These are phyloP conservation scores for Lagerstroemia speciosa DNA, from an alignment of 345 rosid genomes.

Conservation along the genomic window DNA sequence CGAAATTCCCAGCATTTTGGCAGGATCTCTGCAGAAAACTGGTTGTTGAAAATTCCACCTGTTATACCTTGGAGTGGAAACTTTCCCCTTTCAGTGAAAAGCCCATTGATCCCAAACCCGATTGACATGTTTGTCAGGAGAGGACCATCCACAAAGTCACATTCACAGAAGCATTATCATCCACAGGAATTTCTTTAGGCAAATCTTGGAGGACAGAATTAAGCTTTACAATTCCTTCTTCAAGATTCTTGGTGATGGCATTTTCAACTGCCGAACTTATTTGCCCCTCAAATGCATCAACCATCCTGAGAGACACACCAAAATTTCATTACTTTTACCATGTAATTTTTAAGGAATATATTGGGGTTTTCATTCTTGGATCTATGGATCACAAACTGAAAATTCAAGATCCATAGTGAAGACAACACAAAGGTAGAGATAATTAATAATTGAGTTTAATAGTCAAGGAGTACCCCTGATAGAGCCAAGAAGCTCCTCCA, in stretches of 20 bases:
- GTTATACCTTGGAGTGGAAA: slow-evolving; percentile 13
- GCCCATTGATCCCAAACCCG: slow-evolving; percentile 71
- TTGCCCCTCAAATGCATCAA: slow-evolving; percentile 78
- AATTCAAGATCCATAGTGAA: slow-evolving; percentile 10
- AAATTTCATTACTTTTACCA: no score
- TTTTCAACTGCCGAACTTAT: slow-evolving; percentile 76
- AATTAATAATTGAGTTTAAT: not conserved
- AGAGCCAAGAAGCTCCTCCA: slow-evolving; percentile 98
- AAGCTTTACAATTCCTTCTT: slow-evolving; percentile 65
- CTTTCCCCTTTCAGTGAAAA: slow-evolving; percentile 45
- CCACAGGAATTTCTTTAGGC: slow-evolving; percentile 87
- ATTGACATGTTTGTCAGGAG: slow-evolving; percentile 59
- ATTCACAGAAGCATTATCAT: slow-evolving; percentile 79
- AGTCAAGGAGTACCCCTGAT: slow-evolving; percentile 64
- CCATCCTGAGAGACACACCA: slow-evolving; percentile 41
- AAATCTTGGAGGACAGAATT: slow-evolving; percentile 64
- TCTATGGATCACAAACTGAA: not conserved
- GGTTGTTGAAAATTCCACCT: slow-evolving; percentile 29
- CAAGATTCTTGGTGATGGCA: slow-evolving; percentile 61
- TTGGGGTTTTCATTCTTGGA: not conserved
- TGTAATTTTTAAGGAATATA: not conserved
- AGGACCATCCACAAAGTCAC: slow-evolving; percentile 68
- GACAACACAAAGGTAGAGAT: not conserved
- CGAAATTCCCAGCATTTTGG: slow-evolving; percentile 86
- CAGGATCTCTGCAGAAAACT: slow-evolving; percentile 43